These are phyloP conservation scores for Diaporthe sp. DNA, from an alignment of 2,329 filamentous ascomycete genomes.

Conservation along the genomic window DNA sequence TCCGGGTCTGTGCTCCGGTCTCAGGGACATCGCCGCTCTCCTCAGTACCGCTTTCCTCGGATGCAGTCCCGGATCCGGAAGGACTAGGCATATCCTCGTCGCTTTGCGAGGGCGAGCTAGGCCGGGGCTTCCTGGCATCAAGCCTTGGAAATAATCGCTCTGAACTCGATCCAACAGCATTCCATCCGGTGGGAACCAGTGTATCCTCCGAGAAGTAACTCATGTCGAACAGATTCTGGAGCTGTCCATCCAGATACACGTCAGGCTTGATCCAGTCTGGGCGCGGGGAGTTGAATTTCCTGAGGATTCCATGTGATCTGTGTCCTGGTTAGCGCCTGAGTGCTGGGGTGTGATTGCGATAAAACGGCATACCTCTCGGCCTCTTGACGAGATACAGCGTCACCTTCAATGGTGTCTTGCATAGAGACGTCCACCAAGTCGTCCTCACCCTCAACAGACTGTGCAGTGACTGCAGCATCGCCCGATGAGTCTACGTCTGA, in stretches of 20 bases:
- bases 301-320: conserved; percentile 48
- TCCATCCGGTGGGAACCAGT: conserved; percentile 77
- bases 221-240: conserved; percentile 82
- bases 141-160: conserved; percentile 67
- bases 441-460: conserved; percentile 88
- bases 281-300: conserved; percentile 59
- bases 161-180: conserved; percentile 61
- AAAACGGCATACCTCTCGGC: conserved; percentile 43
- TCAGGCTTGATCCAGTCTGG: conserved; percentile 64
- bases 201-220: conserved; percentile 72
- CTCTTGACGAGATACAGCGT: conserved; percentile 7
- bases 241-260: conserved; percentile 68
- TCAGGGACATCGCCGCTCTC: conserved; percentile 55
- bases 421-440: conserved; percentile 92
- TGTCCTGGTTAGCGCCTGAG: conserved; percentile 10
- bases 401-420: conserved; percentile 65
- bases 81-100: conserved; percentile 61
- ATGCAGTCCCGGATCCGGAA: conserved; percentile 57
- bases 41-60: conserved; percentile 63
- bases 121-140: conserved; percentile 56
- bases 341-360: neutral
- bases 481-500: conserved; percentile 74
- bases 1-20: conserved; percentile 57
- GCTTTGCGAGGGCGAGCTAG: conserved; percentile 47
- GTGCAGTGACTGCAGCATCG: conserved; percentile 73